Percentiles rank a stretch among this genome's conserved stretches.
phyloP scores from a whole-genome alignment of 2,329 filamentous ascomycete species.

The Aspergillus persii region DNA sequence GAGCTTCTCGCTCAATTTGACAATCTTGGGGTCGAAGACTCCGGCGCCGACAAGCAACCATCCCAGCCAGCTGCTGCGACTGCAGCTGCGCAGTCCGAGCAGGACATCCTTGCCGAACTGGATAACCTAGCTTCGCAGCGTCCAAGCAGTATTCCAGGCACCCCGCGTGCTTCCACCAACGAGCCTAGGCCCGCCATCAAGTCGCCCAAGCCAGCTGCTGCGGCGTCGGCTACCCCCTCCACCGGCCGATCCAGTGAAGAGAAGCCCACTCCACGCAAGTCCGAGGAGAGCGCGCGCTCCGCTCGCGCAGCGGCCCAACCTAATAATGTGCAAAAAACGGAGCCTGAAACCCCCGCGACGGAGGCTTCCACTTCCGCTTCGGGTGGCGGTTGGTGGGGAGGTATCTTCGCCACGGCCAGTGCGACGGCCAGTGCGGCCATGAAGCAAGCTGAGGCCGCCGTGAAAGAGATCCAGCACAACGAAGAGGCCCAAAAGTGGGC shows the following conservation, averaged over 20 bases:
- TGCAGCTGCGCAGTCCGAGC: conserved; percentile 44
- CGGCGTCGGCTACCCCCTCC: conserved; percentile 29
- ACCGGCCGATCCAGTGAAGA: conserved; percentile 64
- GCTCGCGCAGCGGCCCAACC: conserved; percentile 71
- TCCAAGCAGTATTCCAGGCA: conserved; percentile 71
- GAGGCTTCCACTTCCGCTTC: conserved; percentile 37
- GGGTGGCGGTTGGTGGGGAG: conserved; percentile 85
- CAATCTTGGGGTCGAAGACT: conserved; percentile 41
- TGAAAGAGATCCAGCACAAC: conserved; percentile 93
- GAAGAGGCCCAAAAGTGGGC: conserved; percentile 97
- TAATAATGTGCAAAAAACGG: conserved; percentile 46
- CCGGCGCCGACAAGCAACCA: conserved; percentile 24
- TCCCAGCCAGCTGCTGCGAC: conserved; percentile 27
- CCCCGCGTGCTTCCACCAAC: conserved; percentile 64
- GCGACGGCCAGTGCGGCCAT: conserved; percentile 68
- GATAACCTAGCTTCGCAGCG: conserved; percentile 73
- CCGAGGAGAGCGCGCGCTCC: conserved; percentile 71
- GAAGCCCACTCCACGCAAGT: conserved; percentile 62
- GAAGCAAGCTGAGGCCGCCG: conserved; percentile 88
- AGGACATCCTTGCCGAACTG: conserved; percentile 84
- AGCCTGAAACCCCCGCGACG: conserved; percentile 44
- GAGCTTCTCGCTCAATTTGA: conserved; percentile 53
- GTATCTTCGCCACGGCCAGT: conserved; percentile 74
- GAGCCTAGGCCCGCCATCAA: conserved; percentile 51
- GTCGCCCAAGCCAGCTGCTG: conserved; percentile 53